Evolutionary conservation across 2,329 filamentous ascomycete species (phyloP).

Genomic region (Xylariales sp.): DNA sequence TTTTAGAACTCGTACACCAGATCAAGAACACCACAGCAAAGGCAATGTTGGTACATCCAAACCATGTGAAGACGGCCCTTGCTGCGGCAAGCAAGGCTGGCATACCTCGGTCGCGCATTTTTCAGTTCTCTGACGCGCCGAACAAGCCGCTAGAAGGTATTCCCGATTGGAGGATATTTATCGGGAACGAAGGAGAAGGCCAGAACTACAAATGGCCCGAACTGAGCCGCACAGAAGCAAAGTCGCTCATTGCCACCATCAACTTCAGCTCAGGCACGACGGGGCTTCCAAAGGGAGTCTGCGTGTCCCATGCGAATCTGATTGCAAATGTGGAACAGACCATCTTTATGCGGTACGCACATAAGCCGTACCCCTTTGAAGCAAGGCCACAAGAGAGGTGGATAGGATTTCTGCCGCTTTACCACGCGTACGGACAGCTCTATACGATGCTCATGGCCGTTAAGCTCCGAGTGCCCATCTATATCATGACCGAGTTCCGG

Average conservation of each 20-base stretch:
- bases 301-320: constrained; percentile 9
- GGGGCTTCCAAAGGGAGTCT: constrained; percentile 9
- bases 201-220: constrained; percentile 35
- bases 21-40: constrained; percentile 46
- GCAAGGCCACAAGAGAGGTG: constrained; percentile 40
- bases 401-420: constrained; percentile 62
- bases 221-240: constrained; percentile 29
- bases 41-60: constrained; percentile 43
- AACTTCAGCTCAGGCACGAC: constrained; percentile 9
- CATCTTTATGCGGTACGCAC: constrained; percentile 37
- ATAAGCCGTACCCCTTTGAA: constrained; percentile 28
- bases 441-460: constrained; percentile 44
- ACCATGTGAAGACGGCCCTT: constrained; percentile 36
- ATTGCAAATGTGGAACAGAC: constrained; percentile 39
- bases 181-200: constrained; percentile 26
- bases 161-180: constrained; percentile 35
- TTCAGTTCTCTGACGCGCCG: constrained; percentile 40
- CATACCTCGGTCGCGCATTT: constrained; percentile 37
- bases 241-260: constrained; percentile 22
- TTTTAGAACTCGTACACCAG: constrained; percentile 44
- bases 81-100: constrained; percentile 30
- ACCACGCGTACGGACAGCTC: constrained; percentile 56
- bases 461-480: constrained; percentile 41
- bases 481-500: constrained; percentile 53
- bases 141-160: constrained; percentile 26